Percentiles rank a stretch among this genome's conserved stretches.
phyloP scores from a whole-genome alignment of 2,329 filamentous ascomycete species.

The Seiridium unicorne region DNA sequence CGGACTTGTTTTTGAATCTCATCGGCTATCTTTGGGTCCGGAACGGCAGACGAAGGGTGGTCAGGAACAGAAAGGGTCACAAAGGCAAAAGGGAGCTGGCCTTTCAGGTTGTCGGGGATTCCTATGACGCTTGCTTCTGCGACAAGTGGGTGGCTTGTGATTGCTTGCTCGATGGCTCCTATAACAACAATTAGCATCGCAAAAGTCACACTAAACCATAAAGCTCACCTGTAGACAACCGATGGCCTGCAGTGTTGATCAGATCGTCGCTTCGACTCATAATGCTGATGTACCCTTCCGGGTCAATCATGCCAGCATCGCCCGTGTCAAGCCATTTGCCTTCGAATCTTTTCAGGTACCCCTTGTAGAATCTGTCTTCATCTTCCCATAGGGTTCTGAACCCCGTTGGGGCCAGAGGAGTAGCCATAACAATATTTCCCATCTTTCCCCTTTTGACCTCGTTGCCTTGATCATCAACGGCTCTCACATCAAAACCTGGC shows the following conservation, averaged over 20 bases:
- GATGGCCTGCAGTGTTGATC: constrained; percentile 92
- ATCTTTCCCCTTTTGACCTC: constrained; percentile 71
- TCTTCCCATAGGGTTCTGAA: constrained; percentile 87
- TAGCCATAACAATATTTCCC: constrained; percentile 86
- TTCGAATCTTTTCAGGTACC: constrained; percentile 79
- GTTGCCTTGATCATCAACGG: constrained; percentile 77
- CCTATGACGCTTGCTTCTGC: constrained; percentile 85
- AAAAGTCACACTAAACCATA: background rate
- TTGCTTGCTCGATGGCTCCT: constrained; percentile 89
- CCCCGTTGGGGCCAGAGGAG: constrained; percentile 81
- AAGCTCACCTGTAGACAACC: constrained; percentile 73
- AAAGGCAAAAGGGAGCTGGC: constrained; percentile 89
- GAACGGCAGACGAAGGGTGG: constrained; percentile 50
- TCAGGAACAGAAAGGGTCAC: constrained; percentile 53
- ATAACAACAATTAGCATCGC: constrained; percentile 6
- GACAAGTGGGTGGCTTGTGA: constrained; percentile 75
- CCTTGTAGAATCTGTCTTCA: constrained; percentile 78
- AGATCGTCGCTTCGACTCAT: constrained; percentile 77
- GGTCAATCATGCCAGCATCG: constrained; percentile 83
- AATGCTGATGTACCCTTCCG: constrained; percentile 65
- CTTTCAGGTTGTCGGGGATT: constrained; percentile 83
- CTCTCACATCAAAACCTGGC: constrained; percentile 84
- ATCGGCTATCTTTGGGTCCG: constrained; percentile 38
- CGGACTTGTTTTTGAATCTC: constrained; percentile 75
- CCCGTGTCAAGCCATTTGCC: constrained; percentile 89